Evolutionary conservation across 495 filamentous ascomycete species (phyloP), one percentile per base, ranked within the genome.

Genomic region (Annulohypoxylon bovei): DNA sequence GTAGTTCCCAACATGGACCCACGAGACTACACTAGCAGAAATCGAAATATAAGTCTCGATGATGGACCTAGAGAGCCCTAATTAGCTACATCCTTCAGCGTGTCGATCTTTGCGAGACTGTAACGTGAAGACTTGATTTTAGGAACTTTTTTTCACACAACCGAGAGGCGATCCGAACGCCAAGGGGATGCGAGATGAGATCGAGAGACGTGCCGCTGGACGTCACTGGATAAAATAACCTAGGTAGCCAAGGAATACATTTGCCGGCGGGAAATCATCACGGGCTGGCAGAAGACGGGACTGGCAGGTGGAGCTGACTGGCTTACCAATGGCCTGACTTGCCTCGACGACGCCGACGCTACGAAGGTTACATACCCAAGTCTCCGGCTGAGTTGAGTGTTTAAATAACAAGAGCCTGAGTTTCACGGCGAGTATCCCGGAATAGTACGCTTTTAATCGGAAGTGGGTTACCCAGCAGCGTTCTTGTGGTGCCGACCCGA

Each of bases 171-270:
- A 54, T 25, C 27, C 42, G 57, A 52, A 40, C 57, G 68, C 68
- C 58, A 67, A 71, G 68, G 44, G 22, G 46, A 59, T 20, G 44
- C 55, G 53, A 63, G 69, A 67, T 64, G 62, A 67, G 58, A 67
- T 67, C 52, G 47, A 47, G 47, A 60, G 23, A 60, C 46, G 27
- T 30, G 50, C 58, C 50, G 57, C 20, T 60, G 32, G 23, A 72
- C 46, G 47, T 67, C 42, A 64, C 64, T 72, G 69, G 69, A 67
- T 67, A 72, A 72, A 63, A n/a, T 61, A 62, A 49, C 25, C 55
- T 20, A 62, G 63, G 59, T 37, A 68, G 60, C 63, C 63, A 59
- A 61, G 65, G 49, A 42, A 47, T 61, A 30, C 20, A 67, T 72
- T 68, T 68, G 60, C 70, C 70, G 70, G 40, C 55, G 65, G 54